These are phyloP conservation scores for Hanseniaspora guilliermondii DNA, from an alignment of 805 yeast species.

Conservation along the genomic window DNA sequence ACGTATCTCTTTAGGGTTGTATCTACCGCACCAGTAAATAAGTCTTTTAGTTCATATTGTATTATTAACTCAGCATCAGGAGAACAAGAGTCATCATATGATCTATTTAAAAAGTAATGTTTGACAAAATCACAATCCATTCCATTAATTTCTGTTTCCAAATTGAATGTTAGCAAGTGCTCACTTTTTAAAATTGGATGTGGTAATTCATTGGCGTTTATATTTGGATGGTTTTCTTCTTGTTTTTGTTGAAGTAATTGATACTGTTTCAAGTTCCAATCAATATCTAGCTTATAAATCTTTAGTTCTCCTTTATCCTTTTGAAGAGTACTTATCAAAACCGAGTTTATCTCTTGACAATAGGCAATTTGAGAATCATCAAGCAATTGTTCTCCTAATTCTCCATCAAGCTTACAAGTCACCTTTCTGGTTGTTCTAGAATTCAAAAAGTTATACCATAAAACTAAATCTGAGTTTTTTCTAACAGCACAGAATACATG, in stretches of 20 bases:
- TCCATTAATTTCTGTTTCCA: conserved; percentile 21
- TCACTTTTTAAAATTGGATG: conserved; percentile 25
- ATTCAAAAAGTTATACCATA: conserved; percentile 30
- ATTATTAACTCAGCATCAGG: conserved; percentile 24
- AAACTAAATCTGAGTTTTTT: conserved; percentile 27
- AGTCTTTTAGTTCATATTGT: conserved; percentile 16
- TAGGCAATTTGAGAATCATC: conserved; percentile 26
- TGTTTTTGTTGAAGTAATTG: conserved; percentile 11
- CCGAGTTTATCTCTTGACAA: conserved; percentile 25
- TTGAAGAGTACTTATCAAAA: conserved; percentile 24
- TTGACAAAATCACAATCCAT: conserved; percentile 19
- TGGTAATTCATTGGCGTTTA: conserved; percentile 21
- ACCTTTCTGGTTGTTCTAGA: conserved; percentile 29
- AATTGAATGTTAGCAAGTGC: conserved; percentile 20
- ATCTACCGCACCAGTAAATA: conserved; percentile 18
- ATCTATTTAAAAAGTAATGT: conserved; percentile 23
- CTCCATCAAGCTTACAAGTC: conserved; percentile 22
- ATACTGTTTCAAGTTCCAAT: conserved; percentile 23
- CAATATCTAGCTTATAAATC: conserved; percentile 24
- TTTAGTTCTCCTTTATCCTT: conserved; percentile 20
- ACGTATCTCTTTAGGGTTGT: conserved; percentile 23
- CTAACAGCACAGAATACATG: conserved; percentile 28
- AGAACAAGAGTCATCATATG: conserved; percentile 20
- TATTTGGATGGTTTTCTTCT: conserved; percentile 14
- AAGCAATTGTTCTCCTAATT: conserved; percentile 23